Base-by-base conservation (phyloP, 129 eudicot genomes). In the Centrapalus pauciflorus region DNA sequence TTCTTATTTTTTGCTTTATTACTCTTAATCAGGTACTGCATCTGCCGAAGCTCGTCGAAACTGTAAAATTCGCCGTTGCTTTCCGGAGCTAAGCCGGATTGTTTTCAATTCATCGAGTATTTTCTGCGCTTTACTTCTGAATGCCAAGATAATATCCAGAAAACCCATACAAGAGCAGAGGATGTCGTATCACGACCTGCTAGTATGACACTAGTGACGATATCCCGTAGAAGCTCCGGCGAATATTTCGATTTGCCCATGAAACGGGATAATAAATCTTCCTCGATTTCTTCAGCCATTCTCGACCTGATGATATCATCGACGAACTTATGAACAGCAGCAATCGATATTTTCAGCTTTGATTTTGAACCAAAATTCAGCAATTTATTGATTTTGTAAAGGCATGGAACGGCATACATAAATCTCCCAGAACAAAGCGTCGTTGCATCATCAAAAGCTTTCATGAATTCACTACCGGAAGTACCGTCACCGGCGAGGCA, bases 161-260 rank as follows among this genome's bases (percentile, higher is more conserved):
- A 84, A 49, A 90, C 80, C 95, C 97, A 90, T 3, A 80, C 54
- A 3, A 90, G 71, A 12, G 83, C 84, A 0, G 97, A 57, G 16
- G 97, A 86, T 7, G 95, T 84, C 2, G 97, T 82, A 72, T 90
- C 97, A 1, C 95, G 81, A 4, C 95, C 95, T 0, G 97, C 95
- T 46, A 90, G 20, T 33, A 87, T 84, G 41, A 90, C 77, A 61
- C 92, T 84, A 9, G 78, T 84, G 3, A 84, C 78, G 8, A 83
- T 67, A 25, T 83, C 94, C 37, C 94, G 71, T 0, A 87, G 84
- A 60, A 70, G 46, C 49, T 82, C 82, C 17, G 76, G 62, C 11
- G 90, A 81, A 43, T 70, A 75, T 19, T 84, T 78, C 8, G 67
- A 17, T 14, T 51, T 61, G 21, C 33, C 55, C 45, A 84, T 82